Base-by-base conservation (phyloP, 352 stramenopile species). In the Plasmopara halstedii region DNA sequence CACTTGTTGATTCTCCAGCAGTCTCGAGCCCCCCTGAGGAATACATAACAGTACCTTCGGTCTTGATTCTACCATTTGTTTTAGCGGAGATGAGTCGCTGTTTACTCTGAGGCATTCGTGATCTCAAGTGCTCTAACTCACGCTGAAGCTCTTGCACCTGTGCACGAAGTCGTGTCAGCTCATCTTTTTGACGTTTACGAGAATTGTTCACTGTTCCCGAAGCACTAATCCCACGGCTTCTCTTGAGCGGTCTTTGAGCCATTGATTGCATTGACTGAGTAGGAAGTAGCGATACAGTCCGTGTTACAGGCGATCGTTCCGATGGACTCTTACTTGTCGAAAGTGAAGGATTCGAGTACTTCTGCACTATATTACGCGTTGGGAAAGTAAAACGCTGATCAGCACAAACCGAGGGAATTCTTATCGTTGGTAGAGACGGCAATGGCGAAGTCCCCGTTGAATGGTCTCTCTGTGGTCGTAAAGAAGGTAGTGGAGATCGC, bases 121-220 rank as follows among this genome's bases (percentile, higher is more conserved):
- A 48, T 1, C 59, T 44, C 35, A 73, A 50, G 46, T 73, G 63
- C 11, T 73, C 52, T 3, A 81, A 60, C 36, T 81, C 65, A 14
- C 66, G 50, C 53, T 77, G 65, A 2, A 81, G 63, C 53, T 81
- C 69, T 42, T 81, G 65, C n/a, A 81, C 69, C 39, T 81, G 65
- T 13, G 65, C 65, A 15, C 69, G 65, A 4, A 81, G 49, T 26
- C 54, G 39, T 29, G 64, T 69, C 1, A 81, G 60, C 41, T 81
- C 69, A 42, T 81, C 69, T 38, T 81, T 81, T 42, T 81, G 69
- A 21, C 69, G 53, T 42, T 81, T 81, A 1, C 69, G 48, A 0
- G 69, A 81, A 47, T 70, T 71, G 55, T 81, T 81, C 17, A 71
- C 57, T 0, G 52, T 26, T 25, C 54, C 47, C 0, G 54, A 35